A percentile compares a stretch with the other conserved stretches of the same genome.
These are phyloP conservation scores for Epithele typhae DNA, from an alignment of 768 basidiomycete species.

Conservation along the genomic window DNA sequence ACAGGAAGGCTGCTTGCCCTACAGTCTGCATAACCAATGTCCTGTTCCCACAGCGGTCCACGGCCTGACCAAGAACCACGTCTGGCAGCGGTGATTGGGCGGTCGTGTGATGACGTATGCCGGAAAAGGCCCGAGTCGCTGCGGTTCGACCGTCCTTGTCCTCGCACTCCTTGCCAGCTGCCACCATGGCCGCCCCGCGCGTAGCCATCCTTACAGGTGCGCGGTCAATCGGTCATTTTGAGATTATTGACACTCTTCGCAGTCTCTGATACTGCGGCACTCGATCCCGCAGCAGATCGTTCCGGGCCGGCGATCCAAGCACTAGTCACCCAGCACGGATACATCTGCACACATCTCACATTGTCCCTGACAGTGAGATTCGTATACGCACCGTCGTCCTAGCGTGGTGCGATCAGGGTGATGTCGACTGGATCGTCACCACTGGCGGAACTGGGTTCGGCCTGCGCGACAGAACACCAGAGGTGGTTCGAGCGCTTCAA, in stretches of 20 bases:
- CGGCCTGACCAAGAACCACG: too few relatives aligned
- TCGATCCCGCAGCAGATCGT: constrained; percentile 45
- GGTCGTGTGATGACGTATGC: too few relatives aligned
- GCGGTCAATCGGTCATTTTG: background rate
- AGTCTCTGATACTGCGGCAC: constrained; percentile 73
- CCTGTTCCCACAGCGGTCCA: too few relatives aligned
- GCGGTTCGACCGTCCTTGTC: too few relatives aligned
- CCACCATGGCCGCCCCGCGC: constrained; percentile 17
- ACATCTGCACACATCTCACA: constrained; percentile 28
- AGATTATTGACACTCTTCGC: background rate
- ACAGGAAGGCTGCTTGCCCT: too few relatives aligned
- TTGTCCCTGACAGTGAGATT: constrained; percentile 65
- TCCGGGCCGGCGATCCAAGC: constrained; percentile 63
- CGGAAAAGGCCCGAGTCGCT: too few relatives aligned
- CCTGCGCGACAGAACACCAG: constrained; percentile 74
- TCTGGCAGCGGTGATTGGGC: too few relatives aligned
- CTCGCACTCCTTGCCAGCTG: background rate
- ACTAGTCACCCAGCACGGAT: constrained; percentile 38
- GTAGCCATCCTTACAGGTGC: constrained; percentile 28
- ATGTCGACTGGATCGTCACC: constrained; percentile 74
- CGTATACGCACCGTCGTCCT: constrained; percentile 47
- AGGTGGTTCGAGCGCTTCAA: constrained; percentile 40
- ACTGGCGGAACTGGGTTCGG: constrained; percentile 91
- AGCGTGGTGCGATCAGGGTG: constrained; percentile 38
- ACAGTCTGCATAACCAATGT: too few relatives aligned